Conservation (phyloP, 2,329 filamentous ascomycete species). For the Claviceps maximensis region DNA sequence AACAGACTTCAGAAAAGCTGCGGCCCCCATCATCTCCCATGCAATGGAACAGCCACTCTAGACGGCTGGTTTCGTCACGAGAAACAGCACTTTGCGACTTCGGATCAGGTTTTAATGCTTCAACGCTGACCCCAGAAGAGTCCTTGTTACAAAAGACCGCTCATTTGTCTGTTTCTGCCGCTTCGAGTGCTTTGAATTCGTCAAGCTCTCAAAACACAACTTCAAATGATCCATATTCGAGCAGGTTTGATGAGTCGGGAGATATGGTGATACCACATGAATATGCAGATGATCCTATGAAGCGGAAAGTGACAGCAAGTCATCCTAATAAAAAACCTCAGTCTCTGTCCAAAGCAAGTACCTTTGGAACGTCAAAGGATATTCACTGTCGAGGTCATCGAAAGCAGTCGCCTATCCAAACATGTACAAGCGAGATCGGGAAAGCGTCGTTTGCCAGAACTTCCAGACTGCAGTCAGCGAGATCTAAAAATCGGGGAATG, state of each 20-base stretch:
- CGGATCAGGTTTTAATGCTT: conserved; percentile 16
- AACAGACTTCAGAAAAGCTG: conserved; percentile 19
- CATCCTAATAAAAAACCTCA: conserved; percentile 1
- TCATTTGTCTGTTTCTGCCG: conserved; percentile 39
- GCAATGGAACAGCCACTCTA: conserved; percentile 43
- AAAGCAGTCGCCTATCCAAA: conserved; percentile 8
- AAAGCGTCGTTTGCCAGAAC: conserved; percentile 11
- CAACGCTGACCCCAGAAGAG: conserved; percentile 27
- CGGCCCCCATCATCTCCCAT: conserved; percentile 20
- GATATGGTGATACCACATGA: conserved; percentile 10
- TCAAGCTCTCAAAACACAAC: conserved; percentile 14
- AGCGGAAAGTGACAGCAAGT: conserved; percentile 9
- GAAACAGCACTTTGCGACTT: conserved; percentile 17
- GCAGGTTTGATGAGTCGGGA: conserved; percentile 12
- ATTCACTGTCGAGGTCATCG: conserved; percentile 12
- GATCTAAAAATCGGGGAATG: conserved; percentile 18
- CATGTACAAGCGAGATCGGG: conserved; percentile 10
- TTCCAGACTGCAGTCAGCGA: conserved; percentile 16
- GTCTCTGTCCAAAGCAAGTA: conserved; percentile 1
- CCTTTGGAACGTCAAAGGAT: not conserved
- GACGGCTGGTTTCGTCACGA: conserved; percentile 32
- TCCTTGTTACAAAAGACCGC: conserved; percentile 26
- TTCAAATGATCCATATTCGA: conserved; percentile 8
- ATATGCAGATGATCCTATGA: conserved; percentile 6
- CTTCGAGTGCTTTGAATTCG: conserved; percentile 38